Evolutionary conservation across 768 basidiomycete genomes (phyloP).

Genomic region (Porphyrellus cyaneotinctus): DNA sequence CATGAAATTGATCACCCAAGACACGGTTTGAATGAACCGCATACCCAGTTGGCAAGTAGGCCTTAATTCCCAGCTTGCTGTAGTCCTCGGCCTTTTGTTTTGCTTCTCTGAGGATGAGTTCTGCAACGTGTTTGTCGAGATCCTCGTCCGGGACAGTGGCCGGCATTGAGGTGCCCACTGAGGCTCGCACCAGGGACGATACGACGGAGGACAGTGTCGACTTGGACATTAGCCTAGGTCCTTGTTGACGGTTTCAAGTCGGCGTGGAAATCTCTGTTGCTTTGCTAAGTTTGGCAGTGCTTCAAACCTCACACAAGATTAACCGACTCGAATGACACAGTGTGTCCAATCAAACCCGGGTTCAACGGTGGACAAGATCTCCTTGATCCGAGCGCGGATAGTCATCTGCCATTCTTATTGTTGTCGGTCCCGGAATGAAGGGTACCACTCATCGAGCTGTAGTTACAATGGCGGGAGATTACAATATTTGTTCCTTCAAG

Average conservation of each 20-base stretch:
- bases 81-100: slow-evolving; percentile 86
- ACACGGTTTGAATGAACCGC: slow-evolving; percentile 32
- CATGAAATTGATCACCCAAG: neutral
- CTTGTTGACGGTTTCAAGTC: neutral
- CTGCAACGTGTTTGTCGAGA: slow-evolving; percentile 87
- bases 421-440: slow-evolving; percentile 2
- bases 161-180: slow-evolving; percentile 64
- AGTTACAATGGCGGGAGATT: neutral
- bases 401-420: neutral
- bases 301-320: neutral
- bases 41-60: slow-evolving; percentile 58
- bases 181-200: slow-evolving; percentile 72
- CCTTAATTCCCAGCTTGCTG: slow-evolving; percentile 69
- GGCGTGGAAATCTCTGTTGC: slow-evolving; percentile 19
- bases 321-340: too few species aligned
- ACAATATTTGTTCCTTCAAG: slow-evolving; percentile 14
- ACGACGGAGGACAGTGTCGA: slow-evolving; percentile 81
- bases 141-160: slow-evolving; percentile 70
- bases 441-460: too few species aligned
- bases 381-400: neutral
- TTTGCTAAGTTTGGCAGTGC: slow-evolving; percentile 10
- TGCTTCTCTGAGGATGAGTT: slow-evolving; percentile 88
- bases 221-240: slow-evolving; percentile 33
- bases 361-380: too few species aligned
- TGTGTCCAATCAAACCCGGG: too few species aligned